A percentile compares a stretch with the other conserved stretches of the same genome.
These are phyloP conservation scores for Trametes punicea DNA, from an alignment of 768 basidiomycete species.

Conservation along the genomic window DNA sequence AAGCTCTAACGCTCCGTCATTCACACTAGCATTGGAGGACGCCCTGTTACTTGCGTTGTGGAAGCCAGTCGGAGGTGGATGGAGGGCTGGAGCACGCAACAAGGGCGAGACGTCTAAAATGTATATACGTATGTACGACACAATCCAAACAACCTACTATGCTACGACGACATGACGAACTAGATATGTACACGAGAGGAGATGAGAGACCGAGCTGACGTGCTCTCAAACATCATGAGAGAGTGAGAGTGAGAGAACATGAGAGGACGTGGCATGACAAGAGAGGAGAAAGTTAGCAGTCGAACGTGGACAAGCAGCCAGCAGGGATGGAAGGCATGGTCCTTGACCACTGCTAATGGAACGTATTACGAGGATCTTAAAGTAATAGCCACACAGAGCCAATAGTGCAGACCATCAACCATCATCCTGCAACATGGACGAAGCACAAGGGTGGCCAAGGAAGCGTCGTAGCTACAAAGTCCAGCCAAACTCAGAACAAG, in stretches of 20 bases:
- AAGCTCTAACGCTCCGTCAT: not conserved
- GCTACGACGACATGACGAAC: conserved; percentile 5
- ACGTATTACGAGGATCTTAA: conserved; percentile 9
- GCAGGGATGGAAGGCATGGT: not conserved
- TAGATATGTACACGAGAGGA: conserved; percentile 13
- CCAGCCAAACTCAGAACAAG: conserved; percentile 33
- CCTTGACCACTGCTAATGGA: not conserved
- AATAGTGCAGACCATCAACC: not conserved
- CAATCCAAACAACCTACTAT: conserved; percentile 6
- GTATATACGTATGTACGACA: conserved; percentile 20
- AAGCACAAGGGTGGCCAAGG: too few species aligned
- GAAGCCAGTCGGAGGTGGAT: not conserved
- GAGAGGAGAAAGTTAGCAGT: not conserved
- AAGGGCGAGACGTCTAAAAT: not conserved
- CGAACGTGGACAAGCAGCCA: not conserved
- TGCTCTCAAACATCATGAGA: not conserved
- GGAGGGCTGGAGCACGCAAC: not conserved
- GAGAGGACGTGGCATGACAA: not conserved
- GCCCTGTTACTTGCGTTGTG: not conserved
- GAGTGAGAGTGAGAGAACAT: not conserved
- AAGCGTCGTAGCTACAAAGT: too few species aligned
- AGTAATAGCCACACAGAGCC: not conserved
- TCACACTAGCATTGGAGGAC: not conserved
- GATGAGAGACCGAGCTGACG: not conserved
- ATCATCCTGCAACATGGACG: not conserved